Conservation (phyloP, 129 eudicot species). For the Silybum marianum region DNA sequence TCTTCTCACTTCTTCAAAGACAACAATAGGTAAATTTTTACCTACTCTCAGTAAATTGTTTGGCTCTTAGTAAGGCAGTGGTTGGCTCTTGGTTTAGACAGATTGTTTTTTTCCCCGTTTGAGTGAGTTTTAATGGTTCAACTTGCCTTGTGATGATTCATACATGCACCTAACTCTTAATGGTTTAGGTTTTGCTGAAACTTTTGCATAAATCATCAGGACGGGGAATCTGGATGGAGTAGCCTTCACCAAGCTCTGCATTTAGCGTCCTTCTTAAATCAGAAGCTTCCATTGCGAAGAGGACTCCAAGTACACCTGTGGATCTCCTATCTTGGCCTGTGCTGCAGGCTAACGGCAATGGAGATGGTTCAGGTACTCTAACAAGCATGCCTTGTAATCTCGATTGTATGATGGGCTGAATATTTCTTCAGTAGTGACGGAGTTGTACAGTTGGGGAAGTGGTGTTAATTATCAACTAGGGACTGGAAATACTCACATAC, state of each 20-base stretch:
- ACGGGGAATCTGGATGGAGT: conserved; percentile 99
- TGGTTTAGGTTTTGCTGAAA: not conserved
- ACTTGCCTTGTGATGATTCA: not conserved
- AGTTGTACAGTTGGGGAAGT: conserved; percentile 99
- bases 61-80: too few species aligned
- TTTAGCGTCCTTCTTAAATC: conserved; percentile 77
- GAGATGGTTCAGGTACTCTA: conserved; percentile 57
- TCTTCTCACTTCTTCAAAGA: conserved; percentile 88
- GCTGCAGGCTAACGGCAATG: conserved; percentile 57
- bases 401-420: conserved; percentile 8
- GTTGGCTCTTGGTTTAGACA: too few species aligned
- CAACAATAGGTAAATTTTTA: conserved; percentile 57
- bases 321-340: conserved; percentile 96
- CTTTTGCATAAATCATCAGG: conserved; percentile 47
- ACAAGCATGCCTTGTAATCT: conserved; percentile 9
- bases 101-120: not conserved
- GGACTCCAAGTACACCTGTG: conserved; percentile 80
- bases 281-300: conserved; percentile 80
- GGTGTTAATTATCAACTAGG: conserved; percentile 98
- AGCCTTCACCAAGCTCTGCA: conserved; percentile 96
- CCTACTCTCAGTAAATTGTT: not conserved
- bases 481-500: conserved; percentile 97
- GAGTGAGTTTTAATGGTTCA: not conserved
- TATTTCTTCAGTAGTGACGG: conserved; percentile 68
- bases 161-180: too few species aligned